Conservation (phyloP, 2,329 filamentous ascomycete genomes). For the Exophiala spinifera region DNA sequence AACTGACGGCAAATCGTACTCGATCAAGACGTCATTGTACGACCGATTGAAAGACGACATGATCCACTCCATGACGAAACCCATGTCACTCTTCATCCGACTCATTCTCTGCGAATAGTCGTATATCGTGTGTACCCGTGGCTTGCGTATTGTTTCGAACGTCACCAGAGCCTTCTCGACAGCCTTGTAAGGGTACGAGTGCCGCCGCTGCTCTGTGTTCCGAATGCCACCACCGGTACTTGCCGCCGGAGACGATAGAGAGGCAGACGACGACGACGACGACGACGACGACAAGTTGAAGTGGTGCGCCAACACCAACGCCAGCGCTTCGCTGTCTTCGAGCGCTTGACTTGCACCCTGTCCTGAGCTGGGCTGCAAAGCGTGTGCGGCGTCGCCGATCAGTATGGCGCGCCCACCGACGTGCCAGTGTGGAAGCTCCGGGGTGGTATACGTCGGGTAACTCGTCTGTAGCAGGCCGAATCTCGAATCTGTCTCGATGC, state of each 20-base stretch:
- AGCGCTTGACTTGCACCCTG: constrained; percentile 56
- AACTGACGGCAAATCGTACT: constrained; percentile 31
- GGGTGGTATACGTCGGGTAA: constrained; percentile 50
- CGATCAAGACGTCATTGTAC: constrained; percentile 25
- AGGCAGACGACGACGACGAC: too few relatives aligned
- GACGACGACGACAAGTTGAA: constrained; percentile 23
- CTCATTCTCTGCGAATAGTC: constrained; percentile 35
- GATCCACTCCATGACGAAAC: constrained; percentile 35
- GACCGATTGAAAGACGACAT: constrained; percentile 23
- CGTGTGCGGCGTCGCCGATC: constrained; percentile 58
- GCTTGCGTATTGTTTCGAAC: constrained; percentile 37
- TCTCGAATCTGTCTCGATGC: neutral
- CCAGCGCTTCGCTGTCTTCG: constrained; percentile 52
- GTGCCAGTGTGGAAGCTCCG: constrained; percentile 48
- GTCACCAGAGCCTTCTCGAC: constrained; percentile 30
- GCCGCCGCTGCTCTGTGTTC: too few relatives aligned
- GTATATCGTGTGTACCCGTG: constrained; percentile 36
- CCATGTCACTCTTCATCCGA: constrained; percentile 36
- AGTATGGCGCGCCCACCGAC: constrained; percentile 47
- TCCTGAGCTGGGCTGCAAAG: constrained; percentile 52
- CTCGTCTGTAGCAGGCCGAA: constrained; percentile 35
- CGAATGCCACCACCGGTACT: too few relatives aligned
- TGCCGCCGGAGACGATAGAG: too few relatives aligned
- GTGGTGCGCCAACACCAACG: constrained; percentile 40
- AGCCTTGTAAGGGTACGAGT: neutral